phyloP scores from a whole-genome alignment of 2,329 filamentous ascomycete species.

The Venturia nashicola region DNA sequence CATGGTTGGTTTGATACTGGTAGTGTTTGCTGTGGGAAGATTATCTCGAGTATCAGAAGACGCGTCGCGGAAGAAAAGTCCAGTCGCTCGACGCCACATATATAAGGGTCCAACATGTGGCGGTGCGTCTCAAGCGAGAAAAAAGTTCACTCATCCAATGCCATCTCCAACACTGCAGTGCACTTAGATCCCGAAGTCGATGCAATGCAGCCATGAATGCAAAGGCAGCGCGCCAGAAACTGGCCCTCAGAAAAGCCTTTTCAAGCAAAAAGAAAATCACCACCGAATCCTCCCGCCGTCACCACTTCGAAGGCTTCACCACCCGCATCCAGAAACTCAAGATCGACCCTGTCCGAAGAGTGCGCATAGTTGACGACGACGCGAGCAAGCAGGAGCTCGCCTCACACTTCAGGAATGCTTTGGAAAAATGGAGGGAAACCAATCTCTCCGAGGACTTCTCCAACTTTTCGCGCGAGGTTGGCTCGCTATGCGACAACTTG shows the following conservation, averaged over 20 bases:
- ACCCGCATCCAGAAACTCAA: constrained; percentile 83
- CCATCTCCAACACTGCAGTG: too few relatives aligned
- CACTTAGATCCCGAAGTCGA: background rate
- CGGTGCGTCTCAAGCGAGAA: background rate
- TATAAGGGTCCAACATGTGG: too few relatives aligned
- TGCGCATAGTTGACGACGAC: constrained; percentile 72
- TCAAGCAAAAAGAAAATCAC: constrained; percentile 15
- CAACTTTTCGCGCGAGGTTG: constrained; percentile 61
- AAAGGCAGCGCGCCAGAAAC: constrained; percentile 5
- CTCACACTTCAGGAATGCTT: constrained; percentile 75
- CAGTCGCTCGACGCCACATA: too few relatives aligned
- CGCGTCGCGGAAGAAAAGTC: background rate
- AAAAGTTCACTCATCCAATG: background rate
- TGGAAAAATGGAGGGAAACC: constrained; percentile 83
- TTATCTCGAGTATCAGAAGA: too few relatives aligned
- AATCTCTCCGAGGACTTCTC: constrained; percentile 77
- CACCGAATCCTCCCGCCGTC: constrained; percentile 67
- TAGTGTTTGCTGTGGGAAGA: background rate
- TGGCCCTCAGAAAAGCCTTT: constrained; percentile 7
- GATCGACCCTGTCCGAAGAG: constrained; percentile 83
- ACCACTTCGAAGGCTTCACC: constrained; percentile 85
- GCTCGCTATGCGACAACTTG: constrained; percentile 74
- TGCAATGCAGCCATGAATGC: constrained; percentile 5
- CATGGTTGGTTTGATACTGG: background rate
- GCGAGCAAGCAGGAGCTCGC: constrained; percentile 63